Base-by-base conservation (phyloP, 2,329 filamentous ascomycete genomes). In the Rachicladosporium sp. region DNA sequence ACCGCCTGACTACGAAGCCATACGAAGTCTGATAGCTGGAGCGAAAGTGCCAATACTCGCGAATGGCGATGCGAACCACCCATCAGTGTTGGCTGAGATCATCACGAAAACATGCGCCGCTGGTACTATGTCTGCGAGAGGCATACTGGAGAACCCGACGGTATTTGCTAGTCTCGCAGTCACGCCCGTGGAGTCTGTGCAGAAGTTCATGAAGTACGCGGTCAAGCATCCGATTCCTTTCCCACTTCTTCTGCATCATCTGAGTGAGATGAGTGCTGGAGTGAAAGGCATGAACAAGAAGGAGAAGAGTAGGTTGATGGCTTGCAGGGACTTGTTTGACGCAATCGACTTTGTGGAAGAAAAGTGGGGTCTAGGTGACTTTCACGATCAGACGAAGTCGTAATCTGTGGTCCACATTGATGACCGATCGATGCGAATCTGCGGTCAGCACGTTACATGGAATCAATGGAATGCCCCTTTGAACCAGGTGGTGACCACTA, bases 61-160 rank as follows among this genome's bases (percentile, higher is more conserved):
- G 3, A 82, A 80, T 10, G 79, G 80, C 10, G 79, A 83, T 49
- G 71, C 81, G 12, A 82, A 80, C 48, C 69, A 74, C 23, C 62
- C 79, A 2, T 29, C 45, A 4, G 59, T 60, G 35, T 60, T 58
- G 6, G 32, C 48, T 4, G 44, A 47, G 13, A 62, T 63, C 42
- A 54, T 53, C 1, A 33, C 37, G 10, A 35, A 46, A 19, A 63
- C 61, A 1, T 47, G 47, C 5, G 60, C 54, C 1, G 58, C 63
- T 38, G 62, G 80, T 29, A 71, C 83, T 40, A 83, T 84, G 80
- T 76, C 79, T 12, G 80, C 80, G 6, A 70, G 80, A 35, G 79
- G 77, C 6, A 64, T 83, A 2, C 68, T 83, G 32, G 66, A 75
- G 49, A 82, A 83, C 57, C 80, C 80, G 2, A 74, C 76, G 3